A percentile compares a stretch with the other conserved stretches of the same genome.
These are phyloP conservation scores for Agaricus blazei DNA, from an alignment of 768 basidiomycete species.

Conservation along the genomic window DNA sequence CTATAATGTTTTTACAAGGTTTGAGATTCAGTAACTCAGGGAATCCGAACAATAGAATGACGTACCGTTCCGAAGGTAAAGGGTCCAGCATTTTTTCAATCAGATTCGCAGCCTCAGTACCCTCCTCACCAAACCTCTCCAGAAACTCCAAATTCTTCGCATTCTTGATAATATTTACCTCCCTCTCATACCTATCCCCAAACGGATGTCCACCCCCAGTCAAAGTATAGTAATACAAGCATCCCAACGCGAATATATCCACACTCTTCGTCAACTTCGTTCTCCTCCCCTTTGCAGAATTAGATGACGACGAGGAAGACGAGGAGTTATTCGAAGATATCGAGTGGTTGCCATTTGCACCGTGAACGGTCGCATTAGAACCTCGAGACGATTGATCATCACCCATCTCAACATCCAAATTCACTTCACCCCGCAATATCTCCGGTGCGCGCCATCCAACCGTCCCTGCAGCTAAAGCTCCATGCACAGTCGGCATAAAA, in stretches of 20 bases:
- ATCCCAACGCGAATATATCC: slow-evolving; percentile 95
- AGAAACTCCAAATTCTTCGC: slow-evolving; percentile 65
- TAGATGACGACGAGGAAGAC: background rate
- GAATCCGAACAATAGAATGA: slow-evolving; percentile 9
- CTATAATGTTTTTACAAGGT: slow-evolving; percentile 30
- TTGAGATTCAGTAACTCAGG: background rate
- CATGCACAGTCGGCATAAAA: slow-evolving; percentile 89
- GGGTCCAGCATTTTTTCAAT: slow-evolving; percentile 75
- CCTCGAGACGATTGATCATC: slow-evolving; percentile 67
- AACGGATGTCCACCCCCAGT: slow-evolving; percentile 91
- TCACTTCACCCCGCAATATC: slow-evolving; percentile 90
- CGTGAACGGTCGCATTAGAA: slow-evolving; percentile 50
- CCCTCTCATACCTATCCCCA: slow-evolving; percentile 89
- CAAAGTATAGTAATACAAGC: slow-evolving; percentile 90
- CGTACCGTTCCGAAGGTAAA: slow-evolving; percentile 71
- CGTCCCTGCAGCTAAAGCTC: slow-evolving; percentile 86
- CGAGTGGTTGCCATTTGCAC: slow-evolving; percentile 12
- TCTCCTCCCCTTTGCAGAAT: slow-evolving; percentile 36
- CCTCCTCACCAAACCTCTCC: slow-evolving; percentile 87
- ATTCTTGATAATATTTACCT: slow-evolving; percentile 89
- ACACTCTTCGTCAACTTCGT: slow-evolving; percentile 89
- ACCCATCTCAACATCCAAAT: slow-evolving; percentile 78
- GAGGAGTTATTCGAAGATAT: slow-evolving; percentile 18
- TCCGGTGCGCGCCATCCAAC: slow-evolving; percentile 98
- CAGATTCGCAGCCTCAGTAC: slow-evolving; percentile 82